Base-by-base conservation (phyloP, 139 green algal species). In the Pseudopediastrum boryanum region DNA sequence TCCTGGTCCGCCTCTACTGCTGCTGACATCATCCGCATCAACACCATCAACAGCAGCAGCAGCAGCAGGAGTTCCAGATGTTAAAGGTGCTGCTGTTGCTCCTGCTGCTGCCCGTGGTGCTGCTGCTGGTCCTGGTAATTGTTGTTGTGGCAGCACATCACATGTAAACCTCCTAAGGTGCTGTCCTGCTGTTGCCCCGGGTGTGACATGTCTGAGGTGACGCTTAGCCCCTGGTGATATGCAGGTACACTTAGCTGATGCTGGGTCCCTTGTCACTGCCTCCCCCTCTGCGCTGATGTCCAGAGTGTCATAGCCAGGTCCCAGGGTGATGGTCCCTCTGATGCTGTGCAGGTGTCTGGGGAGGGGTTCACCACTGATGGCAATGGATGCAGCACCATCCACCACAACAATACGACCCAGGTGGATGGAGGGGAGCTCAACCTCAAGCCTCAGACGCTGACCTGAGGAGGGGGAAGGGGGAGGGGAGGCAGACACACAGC, bases 171-270 rank as follows among this genome's bases (percentile, higher is more conserved):
- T 25, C 35, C 78, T 44, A 56, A 54, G 59, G 44, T 61, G 62
- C 3, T 36, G 43, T 23, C 46, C 75, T 2, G 77, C 44, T n/a
- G 56, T 29, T 0, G 68, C 72, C 16, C 88, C 83, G 0, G 81
- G 82, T 4, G 90, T 93, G 2, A 90, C 86, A 62, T 93, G 80
- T 2, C 92, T 83, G 69, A 96, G 87, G 84, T 96, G 90, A n/a
- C 85, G 77, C 81, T 90, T 87, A 10, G 89, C 84, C 19, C 46
- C 31, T 0, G 88, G 78, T 31, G 62, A 84, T 38, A 87, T 67
- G 84, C 92, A 90, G 25, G 93, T 97, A 85, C 86, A 94, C 84
- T 89, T 94, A 63, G 74, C n/a, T 19, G 83, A 83, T 29, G 71
- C 64, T 3, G 84, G 71, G 61, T 88, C 71, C 21, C 93, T 83